Evolutionary conservation across 1,284 basidiomycete species (phyloP).

Genomic region (Apiotrichum brassicae): DNA sequence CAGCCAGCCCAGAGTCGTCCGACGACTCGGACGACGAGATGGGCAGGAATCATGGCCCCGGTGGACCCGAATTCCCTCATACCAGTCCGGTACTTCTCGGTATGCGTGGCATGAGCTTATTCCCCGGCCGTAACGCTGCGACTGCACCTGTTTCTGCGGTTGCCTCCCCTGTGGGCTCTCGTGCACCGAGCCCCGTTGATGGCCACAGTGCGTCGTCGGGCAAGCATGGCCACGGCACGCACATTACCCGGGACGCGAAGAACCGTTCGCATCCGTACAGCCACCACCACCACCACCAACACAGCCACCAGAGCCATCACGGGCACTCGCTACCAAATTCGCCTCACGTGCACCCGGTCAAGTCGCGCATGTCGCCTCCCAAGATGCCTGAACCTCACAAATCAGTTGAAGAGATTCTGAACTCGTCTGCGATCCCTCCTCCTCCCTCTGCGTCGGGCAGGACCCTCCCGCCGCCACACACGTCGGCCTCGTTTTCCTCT

Average conservation of each 20-base stretch:
- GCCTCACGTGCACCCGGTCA: slow-evolving; percentile 27
- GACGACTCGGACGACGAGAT: slow-evolving; percentile 44
- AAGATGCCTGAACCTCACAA: slow-evolving; percentile 29
- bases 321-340: slow-evolving; percentile 35
- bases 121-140: slow-evolving; percentile 35
- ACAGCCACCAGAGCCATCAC: slow-evolving; percentile 17
- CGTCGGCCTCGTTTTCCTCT: slow-evolving; percentile 27
- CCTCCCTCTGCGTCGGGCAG: slow-evolving; percentile 35
- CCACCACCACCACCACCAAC: slow-evolving; percentile 5
- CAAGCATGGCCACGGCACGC: slow-evolving; percentile 43
- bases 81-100: slow-evolving; percentile 67
- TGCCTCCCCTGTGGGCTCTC: slow-evolving; percentile 38
- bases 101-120: slow-evolving; percentile 55
- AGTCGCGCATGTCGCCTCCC: slow-evolving; percentile 39
- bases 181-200: slow-evolving; percentile 36
- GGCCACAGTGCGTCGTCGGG: slow-evolving; percentile 45
- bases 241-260: slow-evolving; percentile 42
- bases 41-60: slow-evolving; percentile 5
- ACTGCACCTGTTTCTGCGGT: slow-evolving; percentile 43
- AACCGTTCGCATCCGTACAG: slow-evolving; percentile 44
- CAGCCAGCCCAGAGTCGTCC: slow-evolving; percentile 37
- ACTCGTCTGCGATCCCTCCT: slow-evolving; percentile 41
- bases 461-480: slow-evolving; percentile 39
- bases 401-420: slow-evolving; percentile 48
- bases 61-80: slow-evolving; percentile 2